Evolutionary conservation across 2,329 filamentous ascomycete species (phyloP), one percentile per base, ranked within the genome.

Genomic region (Fusarium multiceps): DNA sequence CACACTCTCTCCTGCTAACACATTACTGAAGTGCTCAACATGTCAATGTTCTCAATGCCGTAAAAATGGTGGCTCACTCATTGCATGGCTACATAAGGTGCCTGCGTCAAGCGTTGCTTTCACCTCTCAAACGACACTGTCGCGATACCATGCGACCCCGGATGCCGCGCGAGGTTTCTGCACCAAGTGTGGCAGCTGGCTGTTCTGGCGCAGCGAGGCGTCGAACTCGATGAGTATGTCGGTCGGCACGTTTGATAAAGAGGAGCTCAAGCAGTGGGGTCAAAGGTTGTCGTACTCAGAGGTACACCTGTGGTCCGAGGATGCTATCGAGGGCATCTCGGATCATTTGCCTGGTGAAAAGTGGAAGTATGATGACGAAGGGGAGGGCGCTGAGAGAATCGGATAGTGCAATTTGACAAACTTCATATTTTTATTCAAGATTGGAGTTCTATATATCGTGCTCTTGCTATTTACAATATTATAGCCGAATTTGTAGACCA

Each of bases 31-130:
- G 83, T 79, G 79, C 63, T 74, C 76, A 47, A 85, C 82, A 9
- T 88, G 86, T 73, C 85, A 88, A 69, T 88, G 86, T 78, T 84
- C 83, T 9, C 85, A 87, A 73, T 87, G 85, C 76, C 85, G 86
- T 72, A 84, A 84, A 59, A 80, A 83, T 63, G 83, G 83, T 10
- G 85, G 85, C 54, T 74, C 81, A 6, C 80, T 88, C 55, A 76
- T 86, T 70, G 79, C 82, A 65, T 76, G 79, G 58, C 75, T 80
- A 50, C 81, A 86, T 71, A 72, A 58, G 7, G 70, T 85, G 1
- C 79, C 80, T 7, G 47, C 72, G 55, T 74, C 65, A 4, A 74
- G 78, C 43, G 74, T 86, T 23, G 70, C 61, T 4, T 85, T 78
- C 73, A 74, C 75, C 6, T 74, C 76, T 27, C 58, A 66, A 16